Evolutionary conservation across 1,284 basidiomycete genomes (phyloP).

Genomic region (Inonotus obliquus): DNA sequence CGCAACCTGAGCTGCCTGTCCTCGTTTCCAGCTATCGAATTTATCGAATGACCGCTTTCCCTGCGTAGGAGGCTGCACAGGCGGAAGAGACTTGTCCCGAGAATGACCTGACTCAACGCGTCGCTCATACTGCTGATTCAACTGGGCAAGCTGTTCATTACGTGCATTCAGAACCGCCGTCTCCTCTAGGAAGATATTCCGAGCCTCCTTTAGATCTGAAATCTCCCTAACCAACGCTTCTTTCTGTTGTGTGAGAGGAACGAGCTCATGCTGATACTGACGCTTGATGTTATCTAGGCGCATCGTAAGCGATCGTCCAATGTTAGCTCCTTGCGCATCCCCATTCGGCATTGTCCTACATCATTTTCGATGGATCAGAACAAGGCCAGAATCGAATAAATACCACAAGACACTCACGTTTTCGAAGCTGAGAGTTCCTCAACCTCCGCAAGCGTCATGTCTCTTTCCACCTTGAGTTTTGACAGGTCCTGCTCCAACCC

Average conservation of each 20-base stretch:
- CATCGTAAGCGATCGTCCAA: conserved; percentile 75
- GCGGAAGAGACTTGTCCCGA: conserved; percentile 13
- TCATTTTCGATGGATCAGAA: conserved; percentile 23
- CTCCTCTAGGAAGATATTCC: conserved; percentile 88
- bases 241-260: conserved; percentile 78
- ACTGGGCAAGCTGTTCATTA: conserved; percentile 88
- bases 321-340: conserved; percentile 37
- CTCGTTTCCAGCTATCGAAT: conserved; percentile 14
- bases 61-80: conserved; percentile 3
- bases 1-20: conserved; percentile 1
- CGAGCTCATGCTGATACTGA: conserved; percentile 84
- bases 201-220: conserved; percentile 79
- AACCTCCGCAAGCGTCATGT: conserved; percentile 88
- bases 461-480: conserved; percentile 83
- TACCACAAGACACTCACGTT: conserved; percentile 41
- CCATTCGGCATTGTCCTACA: conserved; percentile 23
- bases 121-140: conserved; percentile 75
- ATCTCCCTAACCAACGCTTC: conserved; percentile 82
- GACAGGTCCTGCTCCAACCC: conserved; percentile 84
- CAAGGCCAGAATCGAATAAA: conserved; percentile 9
- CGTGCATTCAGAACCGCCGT: conserved; percentile 85
- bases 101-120: conserved; percentile 50
- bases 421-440: conserved; percentile 80
- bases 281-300: conserved; percentile 88
- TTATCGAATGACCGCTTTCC: conserved; percentile 11